phyloP scores from a whole-genome alignment of 495 filamentous ascomycete species.

The Hypoxylon fragiforme region DNA sequence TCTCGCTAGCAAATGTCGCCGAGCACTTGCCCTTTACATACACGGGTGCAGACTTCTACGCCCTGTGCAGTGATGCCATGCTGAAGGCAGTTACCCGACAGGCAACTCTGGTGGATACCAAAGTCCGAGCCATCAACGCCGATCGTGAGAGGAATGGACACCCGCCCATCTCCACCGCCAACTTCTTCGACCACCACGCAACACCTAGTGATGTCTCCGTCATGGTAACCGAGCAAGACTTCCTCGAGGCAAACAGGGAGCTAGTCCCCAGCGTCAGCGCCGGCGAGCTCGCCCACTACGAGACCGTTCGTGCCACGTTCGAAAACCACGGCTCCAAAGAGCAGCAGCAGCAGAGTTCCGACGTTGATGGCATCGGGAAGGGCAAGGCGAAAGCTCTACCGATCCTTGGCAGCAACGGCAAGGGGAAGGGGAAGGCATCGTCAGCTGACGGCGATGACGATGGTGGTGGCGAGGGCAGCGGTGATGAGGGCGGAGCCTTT shows the following conservation, averaged over 20 bases:
- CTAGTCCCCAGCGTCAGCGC: conserved; percentile 91
- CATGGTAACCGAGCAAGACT: conserved; percentile 86
- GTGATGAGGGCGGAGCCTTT: conserved; percentile 18
- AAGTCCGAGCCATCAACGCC: conserved; percentile 68
- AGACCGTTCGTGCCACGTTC: conserved; percentile 78
- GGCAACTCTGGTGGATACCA: conserved; percentile 79
- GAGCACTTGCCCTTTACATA: conserved; percentile 89
- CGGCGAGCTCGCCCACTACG: conserved; percentile 91
- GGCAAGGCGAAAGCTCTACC: conserved; percentile 53
- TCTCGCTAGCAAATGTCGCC: conserved; percentile 75
- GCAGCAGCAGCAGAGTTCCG: conserved; percentile 46
- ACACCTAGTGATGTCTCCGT: conserved; percentile 80
- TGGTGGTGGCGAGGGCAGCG: conserved; percentile 55
- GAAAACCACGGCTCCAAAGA: conserved; percentile 55
- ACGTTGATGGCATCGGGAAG: too few relatives aligned
- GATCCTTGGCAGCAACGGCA: conserved; percentile 36
- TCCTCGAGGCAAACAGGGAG: conserved; percentile 75
- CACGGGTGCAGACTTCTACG: conserved; percentile 95
- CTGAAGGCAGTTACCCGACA: conserved; percentile 95
- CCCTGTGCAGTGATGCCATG: conserved; percentile 96
- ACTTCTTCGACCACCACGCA: conserved; percentile 93
- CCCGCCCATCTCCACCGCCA: conserved; percentile 71
- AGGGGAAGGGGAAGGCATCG: conserved; percentile 44
- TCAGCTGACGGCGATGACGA: conserved; percentile 50
- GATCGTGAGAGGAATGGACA: conserved; percentile 40